Base-by-base conservation (phyloP, 768 basidiomycete genomes). In the Amanita exitialis region DNA sequence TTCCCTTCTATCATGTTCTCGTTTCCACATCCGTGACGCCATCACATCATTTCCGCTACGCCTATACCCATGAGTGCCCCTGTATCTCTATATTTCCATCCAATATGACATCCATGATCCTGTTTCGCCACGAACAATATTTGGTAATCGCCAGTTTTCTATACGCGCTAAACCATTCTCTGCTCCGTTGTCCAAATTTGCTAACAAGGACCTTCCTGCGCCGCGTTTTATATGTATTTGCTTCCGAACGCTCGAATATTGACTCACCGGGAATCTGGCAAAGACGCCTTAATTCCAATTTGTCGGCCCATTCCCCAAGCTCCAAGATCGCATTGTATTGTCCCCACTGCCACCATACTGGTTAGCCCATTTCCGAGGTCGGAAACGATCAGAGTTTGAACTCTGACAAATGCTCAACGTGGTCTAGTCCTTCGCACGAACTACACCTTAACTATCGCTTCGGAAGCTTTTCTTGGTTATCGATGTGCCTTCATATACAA, bases 1-100 rank as follows among this genome's bases (percentile, higher is more conserved):
- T 38, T 16, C 18, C 18, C 18, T 44, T 61, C 49, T n/a, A 61
- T 58, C 38, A 66, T 66, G 4, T 71, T 44, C 71, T 41, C 70
- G 64, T 36, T 73, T 73, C 6, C 74, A 62, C 1, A 3, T 3
- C 34, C 3, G 21, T 50, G 28, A 50, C 49, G 32, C 49, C 49
- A 41, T 50, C 49, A 48, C 49, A 50, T 50, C 49, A 50, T 50
- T 49, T 38, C 38, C 35, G 28, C 49, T 50, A 43, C 37, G 41
- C 30, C 49, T 34, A 32, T 49, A 43, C 30, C 41, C 49, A 43
- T 50, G 41, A 18, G 18, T 43, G 41, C 49, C 49, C 49, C 49
- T 50, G 49, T 50, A 43, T 49, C 48, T 49, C 20, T 18, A 36
- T 39, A 49, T 39, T 21, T 42, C 15, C 25, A 8, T 30, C 25